Percentiles rank a stretch among this genome's conserved stretches.
phyloP scores from a whole-genome alignment of 2,329 filamentous ascomycete species.

The Hypoxylon sp. region DNA sequence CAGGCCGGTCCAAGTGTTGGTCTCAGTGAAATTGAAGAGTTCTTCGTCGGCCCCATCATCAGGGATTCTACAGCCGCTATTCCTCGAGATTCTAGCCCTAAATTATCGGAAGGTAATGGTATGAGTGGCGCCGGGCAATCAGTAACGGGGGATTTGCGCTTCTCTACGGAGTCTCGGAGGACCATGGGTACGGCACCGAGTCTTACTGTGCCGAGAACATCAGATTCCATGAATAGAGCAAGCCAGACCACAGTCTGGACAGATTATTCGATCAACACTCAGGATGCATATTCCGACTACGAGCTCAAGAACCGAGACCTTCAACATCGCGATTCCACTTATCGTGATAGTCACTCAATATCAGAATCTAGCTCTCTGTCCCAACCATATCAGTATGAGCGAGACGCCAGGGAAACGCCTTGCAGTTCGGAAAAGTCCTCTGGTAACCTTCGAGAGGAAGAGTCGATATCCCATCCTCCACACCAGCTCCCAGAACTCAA shows the following conservation, averaged over 20 bases:
- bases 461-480: conserved; percentile 45
- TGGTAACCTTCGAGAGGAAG: conserved; percentile 49
- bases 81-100: conserved; percentile 37
- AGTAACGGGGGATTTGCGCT: conserved; percentile 45
- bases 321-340: conserved; percentile 45
- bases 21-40: conserved; percentile 51
- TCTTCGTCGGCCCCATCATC: conserved; percentile 50
- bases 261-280: conserved; percentile 69
- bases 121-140: conserved; percentile 38
- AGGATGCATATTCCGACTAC: conserved; percentile 57
- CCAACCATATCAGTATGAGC: conserved; percentile 49
- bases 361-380: conserved; percentile 50
- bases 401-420: conserved; percentile 47
- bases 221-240: conserved; percentile 60
- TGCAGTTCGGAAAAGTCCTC: conserved; percentile 54
- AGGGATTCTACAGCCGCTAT: conserved; percentile 41
- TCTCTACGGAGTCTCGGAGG: conserved; percentile 49
- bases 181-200: conserved; percentile 59
- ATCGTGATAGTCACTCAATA: conserved; percentile 47
- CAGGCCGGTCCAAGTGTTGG: conserved; percentile 44
- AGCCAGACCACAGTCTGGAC: conserved; percentile 73
- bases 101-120: conserved; percentile 29
- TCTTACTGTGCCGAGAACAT: conserved; percentile 62
- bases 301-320: conserved; percentile 45
- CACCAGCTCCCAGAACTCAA: conserved; percentile 66